phyloP scores from a whole-genome alignment of 371 early-diverging fungal species.

The Mortierella sp. region DNA sequence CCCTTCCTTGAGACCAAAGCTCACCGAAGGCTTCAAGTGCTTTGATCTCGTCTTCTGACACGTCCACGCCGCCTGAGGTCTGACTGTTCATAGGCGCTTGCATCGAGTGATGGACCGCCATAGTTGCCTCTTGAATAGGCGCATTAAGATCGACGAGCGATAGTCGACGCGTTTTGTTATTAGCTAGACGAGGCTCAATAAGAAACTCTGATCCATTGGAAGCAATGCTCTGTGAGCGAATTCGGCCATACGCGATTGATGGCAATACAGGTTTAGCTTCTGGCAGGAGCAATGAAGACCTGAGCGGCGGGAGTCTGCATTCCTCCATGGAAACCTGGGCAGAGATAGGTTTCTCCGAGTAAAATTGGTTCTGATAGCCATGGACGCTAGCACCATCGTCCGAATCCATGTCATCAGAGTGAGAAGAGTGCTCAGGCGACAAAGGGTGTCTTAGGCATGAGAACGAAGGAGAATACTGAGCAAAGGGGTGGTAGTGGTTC shows the following conservation, averaged over 20 bases:
- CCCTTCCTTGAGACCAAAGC: constrained; percentile 53
- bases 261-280: constrained; percentile 34
- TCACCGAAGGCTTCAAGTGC: constrained; percentile 55
- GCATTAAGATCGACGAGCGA: constrained; percentile 51
- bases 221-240: constrained; percentile 39
- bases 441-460: constrained; percentile 33
- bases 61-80: constrained; percentile 27
- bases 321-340: constrained; percentile 24
- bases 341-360: neutral
- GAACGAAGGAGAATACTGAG: constrained; percentile 7
- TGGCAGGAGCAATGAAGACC: constrained; percentile 14
- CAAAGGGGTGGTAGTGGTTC: neutral
- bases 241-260: constrained; percentile 24
- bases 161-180: constrained; percentile 34
- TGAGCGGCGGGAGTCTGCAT: constrained; percentile 45
- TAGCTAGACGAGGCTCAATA: constrained; percentile 12
- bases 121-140: constrained; percentile 42
- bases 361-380: constrained; percentile 2
- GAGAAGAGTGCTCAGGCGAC: constrained; percentile 41
- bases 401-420: constrained; percentile 48
- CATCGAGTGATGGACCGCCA: constrained; percentile 25
- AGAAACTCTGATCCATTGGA: neutral
- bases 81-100: neutral
- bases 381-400: constrained; percentile 29
- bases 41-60: constrained; percentile 53